Evolutionary conservation across 169 alveolate species (phyloP).

Genomic region (Plasmodium gaboni): DNA sequence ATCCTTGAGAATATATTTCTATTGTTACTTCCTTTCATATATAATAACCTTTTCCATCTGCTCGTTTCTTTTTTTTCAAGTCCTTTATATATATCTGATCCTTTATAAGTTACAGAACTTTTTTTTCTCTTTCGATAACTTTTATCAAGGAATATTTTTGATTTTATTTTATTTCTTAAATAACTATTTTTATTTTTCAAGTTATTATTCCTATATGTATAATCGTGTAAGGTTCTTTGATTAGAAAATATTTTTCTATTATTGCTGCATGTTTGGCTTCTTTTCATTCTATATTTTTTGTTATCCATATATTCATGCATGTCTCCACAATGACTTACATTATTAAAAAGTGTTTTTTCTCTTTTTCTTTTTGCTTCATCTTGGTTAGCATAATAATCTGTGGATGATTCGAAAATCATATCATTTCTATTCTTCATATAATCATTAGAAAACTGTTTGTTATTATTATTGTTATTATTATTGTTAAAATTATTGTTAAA

Average conservation of each 20-base stretch:
- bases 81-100: slow-evolving; percentile 29
- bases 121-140: slow-evolving; percentile 38
- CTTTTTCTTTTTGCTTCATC: neutral
- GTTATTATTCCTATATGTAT: neutral
- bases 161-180: slow-evolving; percentile 12
- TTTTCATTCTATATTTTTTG: slow-evolving; percentile 1
- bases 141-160: slow-evolving; percentile 25
- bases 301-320: neutral
- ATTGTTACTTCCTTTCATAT: slow-evolving; percentile 11
- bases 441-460: slow-evolving; percentile 25
- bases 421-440: slow-evolving; percentile 14
- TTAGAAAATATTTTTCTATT: neutral
- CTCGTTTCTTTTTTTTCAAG: slow-evolving; percentile 21
- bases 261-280: neutral
- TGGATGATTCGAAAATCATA: slow-evolving; percentile 9
- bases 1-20: slow-evolving; percentile 7
- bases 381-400: neutral
- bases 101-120: neutral
- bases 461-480: neutral
- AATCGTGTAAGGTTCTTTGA: neutral
- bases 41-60: slow-evolving; percentile 22
- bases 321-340: slow-evolving; percentile 7
- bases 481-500: too few relatives aligned
- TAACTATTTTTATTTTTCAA: slow-evolving; percentile 10
- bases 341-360: neutral